Evolutionary conservation across 768 basidiomycete genomes (phyloP).

Genomic region (Galerina marginata): DNA sequence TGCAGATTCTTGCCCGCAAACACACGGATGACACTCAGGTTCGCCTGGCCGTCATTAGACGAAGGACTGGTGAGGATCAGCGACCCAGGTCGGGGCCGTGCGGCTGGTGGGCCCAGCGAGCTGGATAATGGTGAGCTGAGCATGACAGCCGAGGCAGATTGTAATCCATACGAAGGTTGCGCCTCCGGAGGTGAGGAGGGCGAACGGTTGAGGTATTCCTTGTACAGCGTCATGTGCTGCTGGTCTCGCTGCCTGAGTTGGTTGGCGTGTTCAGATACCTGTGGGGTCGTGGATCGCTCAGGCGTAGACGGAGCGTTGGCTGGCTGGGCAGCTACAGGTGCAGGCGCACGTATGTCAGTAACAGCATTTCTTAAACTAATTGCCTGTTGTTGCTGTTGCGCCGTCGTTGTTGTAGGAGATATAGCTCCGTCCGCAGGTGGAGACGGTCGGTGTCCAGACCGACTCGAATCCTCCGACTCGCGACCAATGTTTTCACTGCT

Average conservation of each 20-base stretch:
- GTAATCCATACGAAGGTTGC: slow-evolving; percentile 75
- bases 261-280: slow-evolving; percentile 69
- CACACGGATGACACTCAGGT: slow-evolving; percentile 93
- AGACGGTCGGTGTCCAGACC: slow-evolving; percentile 51
- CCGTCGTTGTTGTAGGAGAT: slow-evolving; percentile 58
- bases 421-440: slow-evolving; percentile 39
- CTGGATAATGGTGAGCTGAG: slow-evolving; percentile 47
- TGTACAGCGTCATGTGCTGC: slow-evolving; percentile 86
- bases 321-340: not conserved
- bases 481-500: slow-evolving; percentile 48
- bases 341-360: slow-evolving; percentile 8
- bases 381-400: slow-evolving; percentile 53
- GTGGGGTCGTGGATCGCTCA: slow-evolving; percentile 34
- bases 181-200: slow-evolving; percentile 80
- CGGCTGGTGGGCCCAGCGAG: slow-evolving; percentile 54
- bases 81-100: slow-evolving; percentile 77
- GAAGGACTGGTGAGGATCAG: slow-evolving; percentile 66
- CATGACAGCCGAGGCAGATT: slow-evolving; percentile 75
- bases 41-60: slow-evolving; percentile 66
- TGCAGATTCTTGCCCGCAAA: slow-evolving; percentile 92
- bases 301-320: slow-evolving; percentile 34
- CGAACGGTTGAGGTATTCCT: slow-evolving; percentile 87
- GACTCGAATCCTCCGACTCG: slow-evolving; percentile 68
- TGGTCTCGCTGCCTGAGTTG: slow-evolving; percentile 87
- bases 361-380: slow-evolving; percentile 23